A percentile compares a stretch with the other conserved stretches of the same genome.
Conservation (phyloP, 2,329 filamentous ascomycete genomes). For the Tetracladium maxilliforme region DNA sequence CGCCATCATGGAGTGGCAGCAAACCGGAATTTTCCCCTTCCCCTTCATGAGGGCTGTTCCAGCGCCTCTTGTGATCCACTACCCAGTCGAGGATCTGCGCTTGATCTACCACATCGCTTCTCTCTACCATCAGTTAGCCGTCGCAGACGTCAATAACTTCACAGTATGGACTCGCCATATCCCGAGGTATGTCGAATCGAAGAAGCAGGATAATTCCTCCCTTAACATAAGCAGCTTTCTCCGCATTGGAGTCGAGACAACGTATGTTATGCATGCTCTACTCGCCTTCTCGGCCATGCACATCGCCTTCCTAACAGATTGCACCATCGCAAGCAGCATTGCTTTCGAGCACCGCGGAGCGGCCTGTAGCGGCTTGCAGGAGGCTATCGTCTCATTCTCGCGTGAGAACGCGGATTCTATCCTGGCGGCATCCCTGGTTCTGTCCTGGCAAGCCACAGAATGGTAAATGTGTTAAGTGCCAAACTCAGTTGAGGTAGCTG, state of each 20-base stretch:
- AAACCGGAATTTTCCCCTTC: conserved; percentile 75
- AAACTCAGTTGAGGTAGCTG: no score
- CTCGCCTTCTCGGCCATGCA: not conserved
- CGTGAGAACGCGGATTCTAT: conserved; percentile 7
- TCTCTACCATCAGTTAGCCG: conserved; percentile 69
- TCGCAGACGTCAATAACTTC: conserved; percentile 65
- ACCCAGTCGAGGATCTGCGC: conserved; percentile 65
- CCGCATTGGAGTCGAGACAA: conserved; percentile 63
- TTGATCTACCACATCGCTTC: conserved; percentile 84
- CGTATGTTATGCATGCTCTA: conserved; percentile 10
- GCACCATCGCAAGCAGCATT: not conserved
- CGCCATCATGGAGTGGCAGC: conserved; percentile 69
- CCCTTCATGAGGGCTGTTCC: conserved; percentile 66
- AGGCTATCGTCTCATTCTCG: conserved; percentile 6
- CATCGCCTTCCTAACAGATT: not conserved
- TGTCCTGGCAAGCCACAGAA: conserved; percentile 6
- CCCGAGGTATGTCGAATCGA: conserved; percentile 58
- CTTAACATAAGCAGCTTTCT: conserved; percentile 49
- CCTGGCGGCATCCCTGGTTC: conserved; percentile 5
- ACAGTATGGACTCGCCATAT: conserved; percentile 90
- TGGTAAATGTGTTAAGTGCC: conserved; percentile 12
- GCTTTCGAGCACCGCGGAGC: not conserved
- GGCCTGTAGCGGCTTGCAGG: conserved; percentile 2
- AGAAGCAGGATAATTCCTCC: conserved; percentile 8
- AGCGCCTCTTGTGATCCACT: conserved; percentile 55